Percentiles rank a stretch among this genome's conserved stretches.
Conservation (phyloP, 768 basidiomycete species). For the Gloeopeniophorella convolvens region DNA sequence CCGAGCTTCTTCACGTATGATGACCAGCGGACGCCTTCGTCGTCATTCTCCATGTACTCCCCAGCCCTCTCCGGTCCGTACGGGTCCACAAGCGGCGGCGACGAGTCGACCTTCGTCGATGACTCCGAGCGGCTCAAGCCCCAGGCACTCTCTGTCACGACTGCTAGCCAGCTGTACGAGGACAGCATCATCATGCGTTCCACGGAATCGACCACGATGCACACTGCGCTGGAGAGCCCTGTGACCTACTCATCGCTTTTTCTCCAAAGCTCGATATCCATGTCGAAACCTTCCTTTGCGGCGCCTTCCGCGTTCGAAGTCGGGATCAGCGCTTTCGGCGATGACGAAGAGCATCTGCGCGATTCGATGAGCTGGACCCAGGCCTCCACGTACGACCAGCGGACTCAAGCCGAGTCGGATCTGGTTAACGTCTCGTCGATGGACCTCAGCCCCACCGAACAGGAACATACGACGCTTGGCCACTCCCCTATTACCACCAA, state of each 20-base stretch:
- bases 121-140: constrained; percentile 6
- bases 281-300: constrained; percentile 14
- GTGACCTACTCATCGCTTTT: constrained; percentile 12
- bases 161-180: constrained; percentile 13
- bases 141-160: constrained; percentile 12
- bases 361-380: constrained; percentile 22
- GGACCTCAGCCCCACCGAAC: constrained; percentile 17
- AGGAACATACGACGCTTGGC: constrained; percentile 13
- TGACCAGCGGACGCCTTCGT: constrained; percentile 19
- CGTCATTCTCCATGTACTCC: constrained; percentile 21
- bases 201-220: constrained; percentile 20
- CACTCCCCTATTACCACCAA: constrained; percentile 11
- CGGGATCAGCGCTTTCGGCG: constrained; percentile 19
- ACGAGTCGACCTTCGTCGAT: constrained; percentile 15
- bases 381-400: constrained; percentile 13
- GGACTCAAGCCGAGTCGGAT: constrained; percentile 8
- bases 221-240: constrained; percentile 20
- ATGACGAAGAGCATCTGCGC: constrained; percentile 16
- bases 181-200: constrained; percentile 19
- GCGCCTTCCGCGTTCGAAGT: constrained; percentile 18
- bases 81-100: constrained; percentile 11
- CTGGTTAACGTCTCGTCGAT: constrained; percentile 14
- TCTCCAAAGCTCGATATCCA: constrained; percentile 13
- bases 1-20: constrained; percentile 17
- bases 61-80: constrained; percentile 19